Percentiles rank a stretch among this genome's conserved stretches.
Evolutionary conservation across 768 basidiomycete species (phyloP).

Genomic region (Leccinum obscurum): DNA sequence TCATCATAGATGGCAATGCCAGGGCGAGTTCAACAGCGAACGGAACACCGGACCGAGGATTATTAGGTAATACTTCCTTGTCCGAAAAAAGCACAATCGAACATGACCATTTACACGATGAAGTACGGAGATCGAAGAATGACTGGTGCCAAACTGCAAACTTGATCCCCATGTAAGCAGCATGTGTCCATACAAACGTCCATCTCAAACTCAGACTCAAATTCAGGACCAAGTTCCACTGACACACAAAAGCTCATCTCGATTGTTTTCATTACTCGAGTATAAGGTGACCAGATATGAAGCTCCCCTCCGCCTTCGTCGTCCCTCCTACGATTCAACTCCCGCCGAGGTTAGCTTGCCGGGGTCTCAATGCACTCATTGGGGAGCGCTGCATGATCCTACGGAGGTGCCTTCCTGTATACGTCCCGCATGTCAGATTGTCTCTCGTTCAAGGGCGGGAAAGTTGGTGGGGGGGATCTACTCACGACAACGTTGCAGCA

Average conservation of each 20-base stretch:
- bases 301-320: neutral
- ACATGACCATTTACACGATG: no score
- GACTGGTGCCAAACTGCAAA: no score
- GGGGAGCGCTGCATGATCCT: neutral
- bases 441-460: neutral
- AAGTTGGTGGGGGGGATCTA: neutral
- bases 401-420: no score
- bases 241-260: neutral
- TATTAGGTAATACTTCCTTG: no score
- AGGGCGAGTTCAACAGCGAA: no score
- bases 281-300: neutral
- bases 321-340: neutral
- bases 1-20: no score
- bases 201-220: no score
- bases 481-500: constrained; percentile 8
- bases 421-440: neutral
- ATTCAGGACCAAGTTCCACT: neutral
- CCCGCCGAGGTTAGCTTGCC: neutral
- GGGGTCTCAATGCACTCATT: neutral
- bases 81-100: no score
- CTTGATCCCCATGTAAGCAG: no score
- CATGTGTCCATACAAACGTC: no score
- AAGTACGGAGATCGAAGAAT: no score
- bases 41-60: no score
- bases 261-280: neutral